phyloP scores from a whole-genome alignment of 129 eudicot species.

The sunflower (Helianthus annuus) region HanXRQr2.0-SUNRISE NC_035446.2:157456423-157456922 shows the following conservation, averaged over 20 bases:
- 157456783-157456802: slow-evolving; percentile 62
- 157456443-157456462: slow-evolving; percentile 64
- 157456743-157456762: slow-evolving; percentile 61
- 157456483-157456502: slow-evolving; percentile 66
- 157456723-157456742: slow-evolving; percentile 54
- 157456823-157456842: slow-evolving; percentile 31
- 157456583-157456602: slow-evolving; percentile 67
- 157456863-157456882: slow-evolving; percentile 53
- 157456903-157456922: slow-evolving; percentile 87
- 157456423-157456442: slow-evolving; percentile 51
- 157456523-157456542: slow-evolving; percentile 23
- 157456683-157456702: slow-evolving; percentile 56
- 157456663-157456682: slow-evolving; percentile 51
- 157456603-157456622: slow-evolving; percentile 56
- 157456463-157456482: slow-evolving; percentile 65
- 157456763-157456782: slow-evolving; percentile 51
- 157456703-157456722: slow-evolving; percentile 57
- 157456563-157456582: slow-evolving; percentile 11
- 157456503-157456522: slow-evolving; percentile 77
- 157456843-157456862: slow-evolving; percentile 45
- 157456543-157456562: slow-evolving; percentile 7
- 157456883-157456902: slow-evolving; percentile 47
- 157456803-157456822: slow-evolving; percentile 65
- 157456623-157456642: slow-evolving; percentile 70
- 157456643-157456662: slow-evolving; percentile 42